Evolutionary conservation across 106 monocot species (phyloP).

Genomic region (Xerophyta viscosa): DNA sequence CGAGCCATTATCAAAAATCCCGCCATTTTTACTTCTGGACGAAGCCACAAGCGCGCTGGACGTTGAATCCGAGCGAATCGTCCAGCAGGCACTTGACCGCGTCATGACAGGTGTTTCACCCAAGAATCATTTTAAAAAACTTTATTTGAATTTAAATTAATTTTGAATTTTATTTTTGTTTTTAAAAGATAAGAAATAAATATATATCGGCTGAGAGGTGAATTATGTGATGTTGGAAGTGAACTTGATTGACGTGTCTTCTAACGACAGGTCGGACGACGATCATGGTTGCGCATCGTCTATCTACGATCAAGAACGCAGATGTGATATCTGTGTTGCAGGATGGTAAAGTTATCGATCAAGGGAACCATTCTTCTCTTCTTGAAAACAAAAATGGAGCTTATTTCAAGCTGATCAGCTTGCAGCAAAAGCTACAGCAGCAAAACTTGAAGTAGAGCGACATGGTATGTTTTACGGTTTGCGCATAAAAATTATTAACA

Average conservation of each 20-base stretch:
- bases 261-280: constrained; percentile 61
- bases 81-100: constrained; percentile 61
- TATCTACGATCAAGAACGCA: constrained; percentile 67
- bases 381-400: constrained; percentile 58
- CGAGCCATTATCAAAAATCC: constrained; percentile 62
- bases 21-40: constrained; percentile 56
- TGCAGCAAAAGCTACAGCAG: constrained; percentile 67
- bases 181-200: no score
- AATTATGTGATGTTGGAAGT: no score
- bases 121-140: no score
- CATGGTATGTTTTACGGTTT: no score
- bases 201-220: no score
- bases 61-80: constrained; percentile 60
- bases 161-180: no score
- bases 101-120: no score
- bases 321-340: constrained; percentile 67
- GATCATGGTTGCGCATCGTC: constrained; percentile 57
- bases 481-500: no score
- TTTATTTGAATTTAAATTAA: no score
- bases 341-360: constrained; percentile 66
- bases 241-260: no score
- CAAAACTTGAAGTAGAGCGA: no score
- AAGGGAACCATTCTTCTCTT: constrained; percentile 57
- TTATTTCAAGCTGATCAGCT: constrained; percentile 69
- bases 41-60: constrained; percentile 72